These are phyloP conservation scores for Colletotrichum orbiculare DNA, from an alignment of 2,329 filamentous ascomycete genomes.

Conservation along the genomic window DNA sequence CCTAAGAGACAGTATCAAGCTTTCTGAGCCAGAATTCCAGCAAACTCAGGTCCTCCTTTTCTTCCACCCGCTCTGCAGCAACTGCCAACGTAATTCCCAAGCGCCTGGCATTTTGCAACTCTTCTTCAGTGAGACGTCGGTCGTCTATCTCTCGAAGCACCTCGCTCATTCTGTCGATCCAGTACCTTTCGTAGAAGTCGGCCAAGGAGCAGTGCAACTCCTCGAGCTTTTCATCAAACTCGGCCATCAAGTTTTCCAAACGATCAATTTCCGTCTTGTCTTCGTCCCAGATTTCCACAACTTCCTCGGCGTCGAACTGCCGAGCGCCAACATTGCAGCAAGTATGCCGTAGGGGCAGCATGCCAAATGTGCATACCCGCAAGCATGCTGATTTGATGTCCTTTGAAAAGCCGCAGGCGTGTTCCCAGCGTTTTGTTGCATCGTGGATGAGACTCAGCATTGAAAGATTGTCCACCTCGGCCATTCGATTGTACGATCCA, in stretches of 20 bases:
- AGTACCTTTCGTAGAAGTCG: background rate
- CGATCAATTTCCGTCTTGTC: background rate
- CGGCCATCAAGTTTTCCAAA: background rate
- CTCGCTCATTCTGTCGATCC: background rate
- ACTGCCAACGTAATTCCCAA: too few species aligned
- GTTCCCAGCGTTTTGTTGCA: background rate
- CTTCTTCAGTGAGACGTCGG: background rate
- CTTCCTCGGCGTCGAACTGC: background rate
- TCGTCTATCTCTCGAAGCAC: background rate
- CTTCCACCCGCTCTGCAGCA: too few species aligned
- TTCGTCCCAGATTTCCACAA: background rate
- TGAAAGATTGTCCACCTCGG: too few species aligned
- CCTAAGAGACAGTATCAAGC: too few species aligned
- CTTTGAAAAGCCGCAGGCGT: background rate
- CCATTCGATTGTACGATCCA: background rate
- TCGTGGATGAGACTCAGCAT: too few species aligned
- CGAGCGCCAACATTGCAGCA: background rate
- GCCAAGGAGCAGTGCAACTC: background rate
- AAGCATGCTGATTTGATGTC: accelerated
- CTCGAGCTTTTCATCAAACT: background rate
- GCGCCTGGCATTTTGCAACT: background rate
- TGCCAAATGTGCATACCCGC: background rate
- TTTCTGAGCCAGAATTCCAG: too few species aligned
- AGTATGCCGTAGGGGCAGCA: background rate
- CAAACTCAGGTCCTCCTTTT: too few species aligned